Evolutionary conservation across 2,329 filamentous ascomycete species (phyloP).

Genomic region (Canariomyces notabilis): DNA sequence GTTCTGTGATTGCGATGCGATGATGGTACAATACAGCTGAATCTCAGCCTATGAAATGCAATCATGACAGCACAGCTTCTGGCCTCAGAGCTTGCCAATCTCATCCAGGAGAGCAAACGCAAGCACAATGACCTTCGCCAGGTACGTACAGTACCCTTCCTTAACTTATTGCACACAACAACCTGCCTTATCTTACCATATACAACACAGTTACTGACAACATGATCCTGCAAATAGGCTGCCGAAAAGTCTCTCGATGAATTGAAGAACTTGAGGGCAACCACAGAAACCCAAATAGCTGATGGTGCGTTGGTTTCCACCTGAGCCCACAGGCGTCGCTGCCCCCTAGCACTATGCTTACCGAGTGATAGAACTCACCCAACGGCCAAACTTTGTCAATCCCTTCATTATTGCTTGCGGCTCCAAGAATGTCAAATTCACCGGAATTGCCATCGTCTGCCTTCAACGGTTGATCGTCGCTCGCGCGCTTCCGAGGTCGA

Average conservation of each 20-base stretch:
- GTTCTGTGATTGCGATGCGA: not conserved
- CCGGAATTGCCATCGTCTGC: constrained; percentile 79
- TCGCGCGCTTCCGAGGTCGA: constrained; percentile 69
- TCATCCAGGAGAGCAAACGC: constrained; percentile 92
- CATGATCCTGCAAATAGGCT: constrained; percentile 52
- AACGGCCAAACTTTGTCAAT: constrained; percentile 78
- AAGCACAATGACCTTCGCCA: constrained; percentile 87
- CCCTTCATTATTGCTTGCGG: constrained; percentile 92
- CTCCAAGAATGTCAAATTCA: constrained; percentile 86
- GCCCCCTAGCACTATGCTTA: constrained; percentile 1
- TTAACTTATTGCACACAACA: not conserved
- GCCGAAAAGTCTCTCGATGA: constrained; percentile 92
- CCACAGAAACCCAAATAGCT: constrained; percentile 70
- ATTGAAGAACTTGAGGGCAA: constrained; percentile 68
- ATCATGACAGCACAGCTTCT: constrained; percentile 90
- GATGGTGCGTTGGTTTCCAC: constrained; percentile 49
- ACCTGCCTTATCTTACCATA: not conserved
- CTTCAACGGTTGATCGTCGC: constrained; percentile 83
- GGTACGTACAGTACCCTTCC: constrained; percentile 46
- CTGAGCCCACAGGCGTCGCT: not conserved
- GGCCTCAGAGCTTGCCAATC: constrained; percentile 78
- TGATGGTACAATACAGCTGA: not conserved
- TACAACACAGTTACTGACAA: too few species aligned
- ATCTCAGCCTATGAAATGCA: constrained; percentile 18
- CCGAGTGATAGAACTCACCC: constrained; percentile 64